Base-by-base conservation (phyloP, 1,284 basidiomycete species). In the Austroboletus niveus region DNA sequence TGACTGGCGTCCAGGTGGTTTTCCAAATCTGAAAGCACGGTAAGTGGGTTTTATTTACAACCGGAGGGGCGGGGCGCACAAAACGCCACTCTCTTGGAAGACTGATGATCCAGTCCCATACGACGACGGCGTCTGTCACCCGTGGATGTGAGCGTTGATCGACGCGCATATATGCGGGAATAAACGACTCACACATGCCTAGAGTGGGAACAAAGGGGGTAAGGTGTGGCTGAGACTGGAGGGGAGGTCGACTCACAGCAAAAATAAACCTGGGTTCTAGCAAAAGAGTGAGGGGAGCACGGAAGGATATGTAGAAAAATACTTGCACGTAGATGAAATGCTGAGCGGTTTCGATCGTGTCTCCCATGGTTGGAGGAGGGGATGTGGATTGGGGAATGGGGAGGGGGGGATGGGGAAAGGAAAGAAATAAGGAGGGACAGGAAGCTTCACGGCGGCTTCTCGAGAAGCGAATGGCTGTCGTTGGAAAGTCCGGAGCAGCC, bases 61-160 rank as follows among this genome's bases (percentile, higher is more conserved):
- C 45, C 14, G 46, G 51, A 43, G 45, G 49, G 31, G 39, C 14
- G 4, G 17, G 17, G 73, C 76, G 63, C 67, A 88, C 87, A 68
- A 85, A 89, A 62, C 78, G 78, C 72, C 80, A 88, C 70, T 90
- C 87, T 69, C 85, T 76, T 31, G 81, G 80, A 48, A 90, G 67
- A 64, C 84, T 84, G 61, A 86, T 81, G 62, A 87, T 74, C 87
- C 87, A 90, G 73, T 90, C 87, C 87, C 87, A 90, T 46, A 89
- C 69, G 56, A 87, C 82, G 41, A 90, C 81, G 50, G 87, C 84
- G 68, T 90, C 87, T 89, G 57, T 50, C 53, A 60, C 59, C 38
- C 60, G 54, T 20, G 50, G 56, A 59, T 52, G 51, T 59, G 52
- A 45, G 31, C 7, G 32, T 14, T n/a, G 12, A 42, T 55, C 14